Conservation (phyloP, 2,329 filamentous ascomycete species). For the Alternaria triticimaculans region DNA sequence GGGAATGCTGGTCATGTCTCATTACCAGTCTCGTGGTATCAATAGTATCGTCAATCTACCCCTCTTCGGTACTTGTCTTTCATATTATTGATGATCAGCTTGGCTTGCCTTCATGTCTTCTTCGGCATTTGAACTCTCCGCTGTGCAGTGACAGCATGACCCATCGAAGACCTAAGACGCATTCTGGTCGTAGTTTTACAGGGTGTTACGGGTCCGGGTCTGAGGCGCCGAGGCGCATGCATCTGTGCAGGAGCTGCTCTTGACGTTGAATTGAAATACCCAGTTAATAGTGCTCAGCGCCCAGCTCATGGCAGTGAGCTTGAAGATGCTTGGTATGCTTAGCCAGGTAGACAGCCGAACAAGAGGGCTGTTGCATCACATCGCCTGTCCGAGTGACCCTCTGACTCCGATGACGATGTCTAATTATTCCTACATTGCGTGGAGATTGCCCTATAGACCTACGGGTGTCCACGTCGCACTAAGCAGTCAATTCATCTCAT, state of each 20-base stretch:
- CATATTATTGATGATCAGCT: not conserved
- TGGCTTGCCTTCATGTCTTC: not conserved
- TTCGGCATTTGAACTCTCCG: not conserved
- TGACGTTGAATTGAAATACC: not conserved
- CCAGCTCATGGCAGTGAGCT: constrained; percentile 20
- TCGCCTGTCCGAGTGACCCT: not conserved
- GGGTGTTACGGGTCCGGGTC: not conserved
- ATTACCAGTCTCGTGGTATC: constrained; percentile 8
- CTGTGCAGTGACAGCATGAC: not conserved
- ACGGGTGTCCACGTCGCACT: not conserved
- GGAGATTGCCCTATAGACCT: constrained; percentile 3
- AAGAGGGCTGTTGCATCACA: constrained; percentile 6
- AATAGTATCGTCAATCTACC: not conserved
- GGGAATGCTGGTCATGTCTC: constrained; percentile 23
- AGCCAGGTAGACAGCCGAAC: constrained; percentile 20
- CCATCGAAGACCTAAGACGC: not conserved
- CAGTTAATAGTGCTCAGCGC: not conserved
- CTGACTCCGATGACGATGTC: not conserved
- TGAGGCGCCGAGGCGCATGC: too few relatives aligned
- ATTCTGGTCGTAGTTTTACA: too few relatives aligned
- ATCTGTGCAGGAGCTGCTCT: not conserved
- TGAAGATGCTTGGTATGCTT: constrained; percentile 22
- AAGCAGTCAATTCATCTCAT: not conserved
- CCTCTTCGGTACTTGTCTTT: not conserved
- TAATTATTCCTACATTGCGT: constrained; percentile 4